Conservation (phyloP, 1,284 basidiomycete species). For the Anthracocystis setariae region DNA sequence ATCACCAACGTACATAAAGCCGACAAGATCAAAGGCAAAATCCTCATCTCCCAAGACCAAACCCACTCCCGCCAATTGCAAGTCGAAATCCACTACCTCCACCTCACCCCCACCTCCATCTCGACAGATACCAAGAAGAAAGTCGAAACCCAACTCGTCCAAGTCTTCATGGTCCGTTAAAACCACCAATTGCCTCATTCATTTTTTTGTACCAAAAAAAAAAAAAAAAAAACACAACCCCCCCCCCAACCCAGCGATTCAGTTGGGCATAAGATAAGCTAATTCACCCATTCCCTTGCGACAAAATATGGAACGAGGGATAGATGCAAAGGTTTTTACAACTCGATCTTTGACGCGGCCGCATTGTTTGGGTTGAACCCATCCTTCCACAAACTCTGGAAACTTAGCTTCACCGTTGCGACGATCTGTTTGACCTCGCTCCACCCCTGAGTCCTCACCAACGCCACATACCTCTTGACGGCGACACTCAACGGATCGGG, state of each 20-base stretch:
- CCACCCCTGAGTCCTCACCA: constrained; percentile 13
- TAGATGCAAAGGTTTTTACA: too few relatives aligned
- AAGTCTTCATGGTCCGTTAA: constrained; percentile 78
- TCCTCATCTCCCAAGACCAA: constrained; percentile 82
- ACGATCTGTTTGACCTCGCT: constrained; percentile 15
- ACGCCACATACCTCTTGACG: not conserved
- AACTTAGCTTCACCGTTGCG: constrained; percentile 12
- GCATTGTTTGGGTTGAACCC: constrained; percentile 1
- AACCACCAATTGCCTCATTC: not conserved
- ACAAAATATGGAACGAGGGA: too few relatives aligned
- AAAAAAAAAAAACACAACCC: too few relatives aligned
- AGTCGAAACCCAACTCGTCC: constrained; percentile 70
- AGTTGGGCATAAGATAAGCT: too few relatives aligned
- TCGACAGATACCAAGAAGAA: constrained; percentile 19
- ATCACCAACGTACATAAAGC: constrained; percentile 77
- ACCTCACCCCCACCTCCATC: too few relatives aligned
- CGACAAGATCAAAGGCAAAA: constrained; percentile 80
- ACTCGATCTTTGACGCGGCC: constrained; percentile 15
- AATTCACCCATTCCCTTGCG: too few relatives aligned
- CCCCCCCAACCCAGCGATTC: too few relatives aligned
- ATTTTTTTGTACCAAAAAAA: too few relatives aligned
- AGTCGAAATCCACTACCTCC: constrained; percentile 84
- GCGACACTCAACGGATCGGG: constrained; percentile 44
- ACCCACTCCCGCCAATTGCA: constrained; percentile 89
- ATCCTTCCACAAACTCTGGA: constrained; percentile 23